These are phyloP conservation scores for Diaporthe ampelina DNA, from an alignment of 2,329 filamentous ascomycete genomes.

Conservation along the genomic window DNA sequence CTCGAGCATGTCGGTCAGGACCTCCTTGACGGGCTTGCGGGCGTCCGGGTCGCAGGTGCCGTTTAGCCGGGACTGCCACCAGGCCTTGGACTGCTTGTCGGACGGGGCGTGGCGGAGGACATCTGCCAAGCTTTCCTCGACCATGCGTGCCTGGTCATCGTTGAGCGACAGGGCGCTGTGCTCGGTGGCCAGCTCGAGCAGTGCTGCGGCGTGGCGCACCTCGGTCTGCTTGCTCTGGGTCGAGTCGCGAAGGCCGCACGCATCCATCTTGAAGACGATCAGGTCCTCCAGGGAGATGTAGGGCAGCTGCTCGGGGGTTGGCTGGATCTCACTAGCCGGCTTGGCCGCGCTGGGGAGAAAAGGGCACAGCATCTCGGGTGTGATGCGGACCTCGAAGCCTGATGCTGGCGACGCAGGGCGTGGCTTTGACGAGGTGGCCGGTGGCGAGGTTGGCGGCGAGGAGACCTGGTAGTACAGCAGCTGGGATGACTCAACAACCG, in stretches of 20 bases:
- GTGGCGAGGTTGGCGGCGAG: conserved; percentile 30
- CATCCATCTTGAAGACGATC: conserved; percentile 42
- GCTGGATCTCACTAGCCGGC: conserved; percentile 36
- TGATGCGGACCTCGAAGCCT: conserved; percentile 41
- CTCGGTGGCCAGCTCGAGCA: conserved; percentile 39
- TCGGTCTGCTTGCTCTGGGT: conserved; percentile 39
- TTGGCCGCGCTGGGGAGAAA: conserved; percentile 39
- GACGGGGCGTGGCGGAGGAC: conserved; percentile 35
- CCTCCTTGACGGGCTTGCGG: conserved; percentile 39
- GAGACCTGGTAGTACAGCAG: conserved; percentile 39
- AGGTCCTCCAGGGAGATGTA: conserved; percentile 40
- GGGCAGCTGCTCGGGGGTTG: conserved; percentile 30
- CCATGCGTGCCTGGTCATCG: conserved; percentile 35
- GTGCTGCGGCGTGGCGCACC: conserved; percentile 36
- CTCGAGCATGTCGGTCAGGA: conserved; percentile 39
- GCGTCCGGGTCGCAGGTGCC: conserved; percentile 40
- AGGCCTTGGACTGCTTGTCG: conserved; percentile 40
- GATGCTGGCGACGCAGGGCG: conserved; percentile 17
- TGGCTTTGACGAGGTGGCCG: conserved; percentile 22
- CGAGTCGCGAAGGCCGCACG: conserved; percentile 39
- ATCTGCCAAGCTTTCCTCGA: conserved; percentile 38
- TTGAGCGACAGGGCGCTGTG: conserved; percentile 41
- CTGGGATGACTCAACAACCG: conserved; percentile 36
- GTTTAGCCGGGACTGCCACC: conserved; percentile 41
- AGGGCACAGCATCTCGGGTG: conserved; percentile 41